phyloP scores from a whole-genome alignment of 352 stramenopile genomes.

The Phytophthora vignae region DNA sequence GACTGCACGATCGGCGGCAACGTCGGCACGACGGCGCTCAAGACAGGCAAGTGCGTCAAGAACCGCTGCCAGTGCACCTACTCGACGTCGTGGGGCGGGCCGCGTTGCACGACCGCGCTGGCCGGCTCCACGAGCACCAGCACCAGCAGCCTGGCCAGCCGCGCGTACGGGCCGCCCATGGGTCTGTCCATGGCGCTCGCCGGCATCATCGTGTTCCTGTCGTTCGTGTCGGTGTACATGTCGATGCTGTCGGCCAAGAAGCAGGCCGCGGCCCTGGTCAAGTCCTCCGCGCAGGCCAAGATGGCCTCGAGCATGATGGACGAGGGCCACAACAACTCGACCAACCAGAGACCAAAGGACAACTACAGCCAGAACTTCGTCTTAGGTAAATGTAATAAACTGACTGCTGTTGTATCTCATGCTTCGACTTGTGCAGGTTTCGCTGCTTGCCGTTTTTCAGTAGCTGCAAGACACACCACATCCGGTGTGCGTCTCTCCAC shows the following conservation, averaged over 20 bases:
- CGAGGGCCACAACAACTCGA: slow-evolving; percentile 25
- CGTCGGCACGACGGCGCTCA: slow-evolving; percentile 31
- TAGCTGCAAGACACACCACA: not conserved
- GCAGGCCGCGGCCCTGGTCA: slow-evolving; percentile 35
- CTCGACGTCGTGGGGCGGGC: slow-evolving; percentile 57
- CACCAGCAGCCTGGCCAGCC: slow-evolving; percentile 31
- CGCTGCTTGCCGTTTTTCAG: slow-evolving; percentile 9
- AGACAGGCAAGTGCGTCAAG: slow-evolving; percentile 58
- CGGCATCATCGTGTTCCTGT: slow-evolving; percentile 37
- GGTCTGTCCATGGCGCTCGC: slow-evolving; percentile 46
- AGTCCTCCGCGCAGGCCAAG: slow-evolving; percentile 34
- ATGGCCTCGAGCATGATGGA: slow-evolving; percentile 35
- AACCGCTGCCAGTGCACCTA: slow-evolving; percentile 57
- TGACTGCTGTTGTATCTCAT: slow-evolving; percentile 28
- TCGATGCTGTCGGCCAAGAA: slow-evolving; percentile 37
- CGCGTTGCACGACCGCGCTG: slow-evolving; percentile 60
- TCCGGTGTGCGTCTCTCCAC: slow-evolving; percentile 27
- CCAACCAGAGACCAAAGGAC: slow-evolving; percentile 41
- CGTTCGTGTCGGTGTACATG: slow-evolving; percentile 44
- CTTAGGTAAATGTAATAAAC: slow-evolving; percentile 43
- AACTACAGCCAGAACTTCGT: slow-evolving; percentile 78
- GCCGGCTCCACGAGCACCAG: slow-evolving; percentile 36
- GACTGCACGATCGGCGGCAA: slow-evolving; percentile 61
- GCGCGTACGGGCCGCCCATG: slow-evolving; percentile 64
- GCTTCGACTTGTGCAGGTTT: slow-evolving; percentile 1